A percentile compares a stretch with the other conserved stretches of the same genome.
phyloP scores from a whole-genome alignment of 176 grass and related monocot genomes.

The Phoenix dactylifera region DNA sequence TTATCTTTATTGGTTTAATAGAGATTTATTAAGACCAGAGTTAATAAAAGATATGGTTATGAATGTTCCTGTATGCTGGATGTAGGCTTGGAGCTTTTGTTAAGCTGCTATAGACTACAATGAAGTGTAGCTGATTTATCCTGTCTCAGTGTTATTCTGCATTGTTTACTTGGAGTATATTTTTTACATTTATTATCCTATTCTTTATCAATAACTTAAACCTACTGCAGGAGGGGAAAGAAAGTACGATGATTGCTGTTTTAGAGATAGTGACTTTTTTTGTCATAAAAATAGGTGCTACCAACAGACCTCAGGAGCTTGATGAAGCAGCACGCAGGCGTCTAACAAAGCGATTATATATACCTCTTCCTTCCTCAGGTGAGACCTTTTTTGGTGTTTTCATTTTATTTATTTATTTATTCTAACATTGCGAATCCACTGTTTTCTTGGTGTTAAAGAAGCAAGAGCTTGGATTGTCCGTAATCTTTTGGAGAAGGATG shows the following conservation, averaged over 20 bases:
- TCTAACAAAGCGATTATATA: constrained; percentile 85
- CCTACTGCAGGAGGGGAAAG: too few relatives aligned
- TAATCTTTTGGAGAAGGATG: constrained; percentile 88
- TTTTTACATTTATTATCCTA: background rate
- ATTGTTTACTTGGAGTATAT: constrained; percentile 1
- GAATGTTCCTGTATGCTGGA: too few relatives aligned
- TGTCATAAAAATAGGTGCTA: constrained; percentile 56
- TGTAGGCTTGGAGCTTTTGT: too few relatives aligned
- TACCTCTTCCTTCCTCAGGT: constrained; percentile 95
- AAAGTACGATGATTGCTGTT: too few relatives aligned
- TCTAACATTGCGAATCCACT: background rate
- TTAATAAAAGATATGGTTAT: too few relatives aligned
- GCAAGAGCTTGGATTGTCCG: constrained; percentile 76
- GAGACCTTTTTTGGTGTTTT: constrained; percentile 21
- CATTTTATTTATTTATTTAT: background rate
- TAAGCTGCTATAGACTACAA: too few relatives aligned
- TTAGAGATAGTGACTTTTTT: too few relatives aligned
- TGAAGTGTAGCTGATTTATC: too few relatives aligned
- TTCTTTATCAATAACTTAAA: too few relatives aligned
- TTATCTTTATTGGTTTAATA: too few relatives aligned
- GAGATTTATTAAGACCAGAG: too few relatives aligned
- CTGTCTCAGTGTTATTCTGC: too few relatives aligned
- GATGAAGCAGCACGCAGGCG: constrained; percentile 94
- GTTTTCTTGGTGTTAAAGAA: constrained; percentile 38
- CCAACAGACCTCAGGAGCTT: constrained; percentile 96